Conservation (phyloP, 257 asterid genomes). For the Solanum megistacrolobum region DNA sequence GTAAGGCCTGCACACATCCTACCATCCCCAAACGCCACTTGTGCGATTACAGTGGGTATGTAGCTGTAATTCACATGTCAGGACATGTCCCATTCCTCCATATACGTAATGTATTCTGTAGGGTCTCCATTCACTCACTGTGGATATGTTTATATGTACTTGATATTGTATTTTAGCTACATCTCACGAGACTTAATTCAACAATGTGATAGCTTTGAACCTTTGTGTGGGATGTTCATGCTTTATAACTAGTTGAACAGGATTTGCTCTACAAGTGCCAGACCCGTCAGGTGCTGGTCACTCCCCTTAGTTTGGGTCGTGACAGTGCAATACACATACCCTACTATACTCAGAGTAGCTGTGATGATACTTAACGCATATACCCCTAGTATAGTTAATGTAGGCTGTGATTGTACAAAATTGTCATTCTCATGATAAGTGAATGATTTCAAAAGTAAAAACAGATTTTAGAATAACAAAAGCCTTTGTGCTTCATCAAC, state of each 20-base stretch:
- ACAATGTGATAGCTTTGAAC: neutral
- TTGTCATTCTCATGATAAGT: neutral
- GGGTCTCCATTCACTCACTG: neutral
- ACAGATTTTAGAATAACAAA: neutral
- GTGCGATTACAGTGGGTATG: neutral
- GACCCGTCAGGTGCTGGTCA: neutral
- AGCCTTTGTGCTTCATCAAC: conserved; percentile 1
- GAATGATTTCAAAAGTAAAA: neutral
- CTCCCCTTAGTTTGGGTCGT: neutral
- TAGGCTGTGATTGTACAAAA: neutral
- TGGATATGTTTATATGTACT: neutral
- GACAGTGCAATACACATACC: neutral
- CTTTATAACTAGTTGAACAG: neutral
- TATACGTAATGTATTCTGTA: neutral
- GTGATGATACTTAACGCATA: neutral
- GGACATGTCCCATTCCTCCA: neutral
- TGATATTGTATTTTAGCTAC: neutral
- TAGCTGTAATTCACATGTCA: neutral
- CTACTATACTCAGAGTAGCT: neutral
- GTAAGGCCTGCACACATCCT: neutral
- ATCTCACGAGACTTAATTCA: neutral
- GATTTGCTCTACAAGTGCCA: neutral
- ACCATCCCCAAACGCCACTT: neutral
- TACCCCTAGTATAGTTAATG: neutral
- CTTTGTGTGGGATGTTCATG: neutral